Base-by-base conservation (phyloP, 2,329 filamentous ascomycete genomes). In the Dothideomycetes sp. region DNA sequence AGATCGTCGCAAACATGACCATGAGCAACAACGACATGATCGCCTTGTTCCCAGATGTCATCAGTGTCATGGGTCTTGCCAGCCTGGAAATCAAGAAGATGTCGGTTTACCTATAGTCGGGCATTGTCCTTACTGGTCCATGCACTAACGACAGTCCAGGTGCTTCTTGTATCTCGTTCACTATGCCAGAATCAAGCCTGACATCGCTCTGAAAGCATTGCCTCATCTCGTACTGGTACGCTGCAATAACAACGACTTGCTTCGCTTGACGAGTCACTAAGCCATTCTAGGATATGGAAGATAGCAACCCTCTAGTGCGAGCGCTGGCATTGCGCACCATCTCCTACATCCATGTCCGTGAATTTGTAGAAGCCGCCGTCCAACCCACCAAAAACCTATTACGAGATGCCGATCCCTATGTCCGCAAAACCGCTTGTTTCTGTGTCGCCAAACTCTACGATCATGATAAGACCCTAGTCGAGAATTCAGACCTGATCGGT, bases 1-100 rank as follows among this genome's bases (percentile, higher is more conserved):
- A 95, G 74, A 96, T 98, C 53, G 91, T 98, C 54, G 91, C 91
- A 61, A 98, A 98, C 62, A 98, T 98, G 91, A 98, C 91, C 50
- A 98, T 98, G 91, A 96, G 89, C 76, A 98, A 98, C 68, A 98
- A 96, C 59, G 91, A 98, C 64, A 98, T 98, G 91, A 83, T 96
- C 41, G 87, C 86, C 27, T 71, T 98, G 38, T 98, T 98, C 54
- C 87, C 89, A 13, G 91, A 98, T 59, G 83, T 98, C 45, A 84
- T 98, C 53, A 80, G 73, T 48, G 96, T 89, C 70, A 98, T 98
- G 91, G 79, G 84, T 53, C 84, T 98, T 47, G 82, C 81, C 38
- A 94, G 84, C 55, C 68, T 98, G 61, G 91, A 98, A 65, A 95
- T 98, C 66, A 98, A 98, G 76, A 98, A 98, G 73, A 98, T 98